These are phyloP conservation scores for Pharus latifolius DNA, from an alignment of 176 grass and related monocot species.

Conservation along the genomic window DNA sequence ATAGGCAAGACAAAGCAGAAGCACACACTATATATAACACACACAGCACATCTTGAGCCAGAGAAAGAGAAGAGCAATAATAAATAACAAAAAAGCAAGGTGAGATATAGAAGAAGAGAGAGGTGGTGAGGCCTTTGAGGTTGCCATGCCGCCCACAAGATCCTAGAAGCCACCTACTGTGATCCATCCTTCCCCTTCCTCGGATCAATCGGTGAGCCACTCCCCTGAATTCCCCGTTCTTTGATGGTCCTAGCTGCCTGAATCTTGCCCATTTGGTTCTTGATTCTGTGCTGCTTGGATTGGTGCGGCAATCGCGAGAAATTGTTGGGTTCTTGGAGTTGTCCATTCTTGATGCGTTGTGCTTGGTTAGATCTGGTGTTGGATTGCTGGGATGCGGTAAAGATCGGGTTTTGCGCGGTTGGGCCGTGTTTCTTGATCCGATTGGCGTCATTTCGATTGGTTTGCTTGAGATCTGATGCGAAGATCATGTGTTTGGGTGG, in stretches of 20 bases:
- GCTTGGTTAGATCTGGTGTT: slow-evolving; percentile 25
- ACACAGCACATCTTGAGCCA: no score
- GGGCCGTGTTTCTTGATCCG: slow-evolving; percentile 20
- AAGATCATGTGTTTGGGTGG: slow-evolving; percentile 24
- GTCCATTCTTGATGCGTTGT: slow-evolving; percentile 19
- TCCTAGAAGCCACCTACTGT: slow-evolving; percentile 36
- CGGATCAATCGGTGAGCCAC: slow-evolving; percentile 54
- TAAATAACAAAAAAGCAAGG: slow-evolving; percentile 21
- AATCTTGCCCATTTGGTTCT: slow-evolving; percentile 24
- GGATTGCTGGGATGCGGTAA: not conserved
- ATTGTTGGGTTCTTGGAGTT: slow-evolving; percentile 28
- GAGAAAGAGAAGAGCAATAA: slow-evolving; percentile 28
- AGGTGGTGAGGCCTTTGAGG: slow-evolving; percentile 23
- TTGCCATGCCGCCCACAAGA: slow-evolving; percentile 58
- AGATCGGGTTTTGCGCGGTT: slow-evolving; percentile 5
- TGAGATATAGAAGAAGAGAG: slow-evolving; percentile 16
- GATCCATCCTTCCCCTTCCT: slow-evolving; percentile 18
- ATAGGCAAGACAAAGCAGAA: no score
- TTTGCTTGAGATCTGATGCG: slow-evolving; percentile 30
- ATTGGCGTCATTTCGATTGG: slow-evolving; percentile 24
- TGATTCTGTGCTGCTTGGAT: no score
- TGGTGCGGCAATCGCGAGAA: slow-evolving; percentile 8
- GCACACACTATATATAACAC: no score
- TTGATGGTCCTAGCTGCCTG: not conserved
- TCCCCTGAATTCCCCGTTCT: slow-evolving; percentile 7